Percentiles rank a stretch among this genome's conserved stretches.
Evolutionary conservation across 352 stramenopile genomes (phyloP).

Genomic region (Phytophthora idaei): DNA sequence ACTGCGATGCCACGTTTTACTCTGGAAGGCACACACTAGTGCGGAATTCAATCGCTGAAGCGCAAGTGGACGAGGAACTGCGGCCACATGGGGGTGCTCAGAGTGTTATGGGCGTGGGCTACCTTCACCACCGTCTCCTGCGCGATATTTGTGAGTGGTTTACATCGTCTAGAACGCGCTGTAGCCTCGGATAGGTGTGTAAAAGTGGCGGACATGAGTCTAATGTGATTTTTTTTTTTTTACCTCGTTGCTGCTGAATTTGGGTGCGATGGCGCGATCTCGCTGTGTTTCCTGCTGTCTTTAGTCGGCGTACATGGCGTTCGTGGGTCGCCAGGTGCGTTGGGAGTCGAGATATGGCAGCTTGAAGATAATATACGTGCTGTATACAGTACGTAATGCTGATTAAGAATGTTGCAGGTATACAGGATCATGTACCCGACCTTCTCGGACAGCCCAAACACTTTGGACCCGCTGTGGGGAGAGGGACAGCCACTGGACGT

Average conservation of each 20-base stretch:
- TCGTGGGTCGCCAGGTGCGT: constrained; percentile 54
- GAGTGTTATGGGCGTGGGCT: constrained; percentile 43
- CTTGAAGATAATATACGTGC: constrained; percentile 1
- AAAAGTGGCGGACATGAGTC: neutral
- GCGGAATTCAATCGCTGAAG: constrained; percentile 9
- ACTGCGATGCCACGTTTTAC: constrained; percentile 12
- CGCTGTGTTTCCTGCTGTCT: constrained; percentile 1
- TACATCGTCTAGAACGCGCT: neutral
- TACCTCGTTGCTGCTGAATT: neutral
- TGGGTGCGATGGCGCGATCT: neutral
- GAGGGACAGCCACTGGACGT: constrained; percentile 61
- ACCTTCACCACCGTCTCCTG: constrained; percentile 69
- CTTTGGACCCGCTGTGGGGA: constrained; percentile 71
- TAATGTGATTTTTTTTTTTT: constrained; percentile 4
- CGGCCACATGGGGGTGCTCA: constrained; percentile 34
- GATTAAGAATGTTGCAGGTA: constrained; percentile 38
- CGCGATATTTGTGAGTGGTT: constrained; percentile 57
- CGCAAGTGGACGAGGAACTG: neutral
- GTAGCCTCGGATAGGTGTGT: neutral
- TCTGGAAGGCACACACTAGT: neutral
- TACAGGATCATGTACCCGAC: constrained; percentile 77
- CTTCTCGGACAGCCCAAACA: constrained; percentile 52
- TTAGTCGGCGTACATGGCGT: constrained; percentile 64
- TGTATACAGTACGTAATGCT: constrained; percentile 1
- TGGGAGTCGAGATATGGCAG: constrained; percentile 3